Evolutionary conservation across 1,139 yeast genomes (phyloP).

Genomic region (Candida pseudoviswanathii): DNA sequence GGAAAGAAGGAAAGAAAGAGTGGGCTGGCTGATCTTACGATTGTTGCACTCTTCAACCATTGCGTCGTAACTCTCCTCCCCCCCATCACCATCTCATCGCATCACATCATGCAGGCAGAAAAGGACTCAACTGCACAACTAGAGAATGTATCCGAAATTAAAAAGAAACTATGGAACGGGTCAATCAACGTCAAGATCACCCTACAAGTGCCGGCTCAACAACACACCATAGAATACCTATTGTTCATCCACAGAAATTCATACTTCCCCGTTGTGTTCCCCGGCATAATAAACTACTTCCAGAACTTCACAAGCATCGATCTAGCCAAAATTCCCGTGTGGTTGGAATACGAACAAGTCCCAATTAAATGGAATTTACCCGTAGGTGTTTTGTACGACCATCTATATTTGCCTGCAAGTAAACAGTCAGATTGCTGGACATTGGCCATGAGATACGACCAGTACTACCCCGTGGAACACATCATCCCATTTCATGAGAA

Average conservation of each 20-base stretch:
- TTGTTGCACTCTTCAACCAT: neutral
- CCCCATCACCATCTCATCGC: neutral
- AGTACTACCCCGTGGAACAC: slow-evolving; percentile 49
- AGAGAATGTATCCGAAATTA: slow-evolving; percentile 21
- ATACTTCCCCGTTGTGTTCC: slow-evolving; percentile 57
- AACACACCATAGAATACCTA: slow-evolving; percentile 23
- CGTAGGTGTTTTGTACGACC: slow-evolving; percentile 68
- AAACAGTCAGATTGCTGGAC: slow-evolving; percentile 42
- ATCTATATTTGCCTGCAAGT: slow-evolving; percentile 29
- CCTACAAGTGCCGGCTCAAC: slow-evolving; percentile 14
- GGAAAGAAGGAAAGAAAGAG: neutral
- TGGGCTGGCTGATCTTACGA: neutral
- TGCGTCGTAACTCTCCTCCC: neutral
- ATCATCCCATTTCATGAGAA: slow-evolving; percentile 48
- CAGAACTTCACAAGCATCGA: slow-evolving; percentile 22
- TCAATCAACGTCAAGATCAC: slow-evolving; percentile 46
- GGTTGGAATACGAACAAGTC: slow-evolving; percentile 68
- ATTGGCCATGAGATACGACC: slow-evolving; percentile 41
- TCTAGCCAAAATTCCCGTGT: slow-evolving; percentile 35
- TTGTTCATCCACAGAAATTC: slow-evolving; percentile 44
- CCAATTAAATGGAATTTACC: slow-evolving; percentile 84
- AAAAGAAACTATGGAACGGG: slow-evolving; percentile 57
- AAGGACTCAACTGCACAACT: neutral
- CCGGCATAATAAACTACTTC: slow-evolving; percentile 46
- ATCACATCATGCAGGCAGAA: slow-evolving; percentile 1